Base-by-base conservation (phyloP, 805 yeast genomes). In the Wickerhamiella vanderwaltii region DNA sequence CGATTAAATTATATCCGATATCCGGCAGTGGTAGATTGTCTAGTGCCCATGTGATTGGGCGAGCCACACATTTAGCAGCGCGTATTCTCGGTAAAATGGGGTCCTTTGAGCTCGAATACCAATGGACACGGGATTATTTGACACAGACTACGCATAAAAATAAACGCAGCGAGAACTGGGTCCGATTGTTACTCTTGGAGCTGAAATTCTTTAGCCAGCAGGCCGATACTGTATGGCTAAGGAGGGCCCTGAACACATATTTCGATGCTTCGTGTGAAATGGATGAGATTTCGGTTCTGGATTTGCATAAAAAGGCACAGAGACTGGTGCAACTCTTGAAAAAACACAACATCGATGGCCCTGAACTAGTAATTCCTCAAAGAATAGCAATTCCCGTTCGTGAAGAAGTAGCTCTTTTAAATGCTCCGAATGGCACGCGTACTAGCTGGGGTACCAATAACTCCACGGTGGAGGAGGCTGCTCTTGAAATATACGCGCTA, bases 381-480 rank as follows among this genome's bases (percentile, higher is more conserved):
- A 35, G 25, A 26, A 15, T 25, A 5, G 25, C 22, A 20, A 28
- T 45, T n/a, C 39, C 35, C n/a, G 23, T 44, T 3, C 18, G 28
- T n/a, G 34, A 35, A n/a, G 39, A 32, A 9, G 26, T 12, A 15
- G 39, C 35, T 1, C 7, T 16, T 9, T 29, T 30, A 4, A 26
- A 20, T 7, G 16, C 18, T 5, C 23, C 22, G 15, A 16, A n/a
- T 6, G 41, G 38, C 13, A 31, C 25, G 6, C 46, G 46, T 16
- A 46, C 49, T 15, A 31, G 26, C n/a, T 46, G 48, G 49, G 45
- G 47, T 30, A 16, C 16, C 17, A 45, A 46, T 6, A 46, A 25
- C 11, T 20, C 32, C 12, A 49, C 49, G 4, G 67, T 62, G 2
- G 67, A 62, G 44, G 53, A 52, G 29, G 47, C 53, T n/a, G 62